Evolutionary conservation across 2,329 filamentous ascomycete genomes (phyloP), one percentile per base, ranked within the genome.

Genomic region (Plectosphaerella cucumerina): DNA sequence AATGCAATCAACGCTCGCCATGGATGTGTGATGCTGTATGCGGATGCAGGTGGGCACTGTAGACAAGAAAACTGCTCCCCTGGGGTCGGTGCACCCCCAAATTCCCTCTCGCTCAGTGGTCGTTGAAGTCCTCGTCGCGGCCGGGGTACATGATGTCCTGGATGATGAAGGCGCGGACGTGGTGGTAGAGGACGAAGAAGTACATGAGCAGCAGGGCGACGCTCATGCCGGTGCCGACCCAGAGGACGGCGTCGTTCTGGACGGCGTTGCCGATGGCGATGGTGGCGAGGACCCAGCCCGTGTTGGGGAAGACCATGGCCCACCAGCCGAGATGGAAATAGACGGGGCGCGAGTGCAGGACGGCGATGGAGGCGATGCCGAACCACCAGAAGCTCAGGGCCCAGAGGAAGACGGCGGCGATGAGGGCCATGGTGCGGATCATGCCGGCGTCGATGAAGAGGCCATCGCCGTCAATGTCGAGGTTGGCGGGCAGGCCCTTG

Each of bases 291-390:
- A 75, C 76, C 59, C 84, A 84, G 4, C 81, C 81, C 0, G 76
- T 78, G 63, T 84, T 84, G 44, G 81, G 81, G 63, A 84, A 84
- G 10, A 84, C 78, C 63, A 81, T 76, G 0, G 82, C 81, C 78
- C 81, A 87, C 81, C 81, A 86, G 1, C 80, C 80, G 2, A 86
- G 70, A 54, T 82, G 78, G 57, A 84, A 84, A 55, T 70, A 68
- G 61, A 72, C 74, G 58, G 77, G 71, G 5, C 70, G 74, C 53
- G n/a, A 62, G 5, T 53, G 54, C 50, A 56, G 49, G 15, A 70
- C 61, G 21, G 68, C 65, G 4, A 72, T 56, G 6, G 59, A 56
- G 2, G 64, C 68, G 44, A 72, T 68, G 23, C 63, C 71, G 62
- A 81, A 84, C 77, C 78, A 81, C 78, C 82, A 84, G 14, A 76